phyloP scores from a whole-genome alignment of 2,329 filamentous ascomycete species.

The Xenoacremonium recifei region DNA sequence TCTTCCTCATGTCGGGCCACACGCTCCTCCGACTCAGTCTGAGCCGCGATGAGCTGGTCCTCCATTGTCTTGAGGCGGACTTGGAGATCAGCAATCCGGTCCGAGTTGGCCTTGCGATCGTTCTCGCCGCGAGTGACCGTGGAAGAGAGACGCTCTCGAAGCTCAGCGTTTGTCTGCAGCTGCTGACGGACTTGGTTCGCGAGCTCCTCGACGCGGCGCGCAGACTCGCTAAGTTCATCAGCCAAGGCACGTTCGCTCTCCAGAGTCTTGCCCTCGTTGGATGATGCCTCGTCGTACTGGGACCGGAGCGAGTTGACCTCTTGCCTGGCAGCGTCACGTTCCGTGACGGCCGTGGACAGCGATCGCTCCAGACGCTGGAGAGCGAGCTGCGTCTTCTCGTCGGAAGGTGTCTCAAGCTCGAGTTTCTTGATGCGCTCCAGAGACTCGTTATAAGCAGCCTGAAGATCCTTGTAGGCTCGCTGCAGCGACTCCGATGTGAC shows the following conservation, averaged over 20 bases:
- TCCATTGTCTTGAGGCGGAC: slow-evolving; percentile 77
- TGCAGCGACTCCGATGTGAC: slow-evolving; percentile 71
- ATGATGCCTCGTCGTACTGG: slow-evolving; percentile 58
- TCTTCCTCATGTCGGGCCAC: slow-evolving; percentile 85
- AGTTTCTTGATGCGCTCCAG: slow-evolving; percentile 65
- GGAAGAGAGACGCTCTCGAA: slow-evolving; percentile 74
- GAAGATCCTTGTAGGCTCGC: slow-evolving; percentile 71
- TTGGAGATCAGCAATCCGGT: slow-evolving; percentile 82
- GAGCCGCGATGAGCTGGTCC: slow-evolving; percentile 77
- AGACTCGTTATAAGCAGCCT: slow-evolving; percentile 66
- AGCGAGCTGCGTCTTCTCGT: slow-evolving; percentile 60
- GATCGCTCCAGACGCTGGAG: slow-evolving; percentile 66
- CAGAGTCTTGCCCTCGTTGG: slow-evolving; percentile 54
- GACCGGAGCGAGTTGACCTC: slow-evolving; percentile 62
- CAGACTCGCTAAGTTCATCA: slow-evolving; percentile 69
- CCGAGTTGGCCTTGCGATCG: slow-evolving; percentile 76
- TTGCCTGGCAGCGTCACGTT: slow-evolving; percentile 69
- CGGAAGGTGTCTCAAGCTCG: slow-evolving; percentile 46
- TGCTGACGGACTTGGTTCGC: slow-evolving; percentile 78
- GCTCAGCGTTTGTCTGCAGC: slow-evolving; percentile 70
- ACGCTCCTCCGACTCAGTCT: slow-evolving; percentile 82
- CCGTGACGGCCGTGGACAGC: slow-evolving; percentile 66
- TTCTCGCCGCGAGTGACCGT: slow-evolving; percentile 81
- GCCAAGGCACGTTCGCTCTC: slow-evolving; percentile 64
- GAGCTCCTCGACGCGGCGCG: slow-evolving; percentile 75